Conservation (phyloP, 2,329 filamentous ascomycete species). For the Calonectria pauciramosa region DNA sequence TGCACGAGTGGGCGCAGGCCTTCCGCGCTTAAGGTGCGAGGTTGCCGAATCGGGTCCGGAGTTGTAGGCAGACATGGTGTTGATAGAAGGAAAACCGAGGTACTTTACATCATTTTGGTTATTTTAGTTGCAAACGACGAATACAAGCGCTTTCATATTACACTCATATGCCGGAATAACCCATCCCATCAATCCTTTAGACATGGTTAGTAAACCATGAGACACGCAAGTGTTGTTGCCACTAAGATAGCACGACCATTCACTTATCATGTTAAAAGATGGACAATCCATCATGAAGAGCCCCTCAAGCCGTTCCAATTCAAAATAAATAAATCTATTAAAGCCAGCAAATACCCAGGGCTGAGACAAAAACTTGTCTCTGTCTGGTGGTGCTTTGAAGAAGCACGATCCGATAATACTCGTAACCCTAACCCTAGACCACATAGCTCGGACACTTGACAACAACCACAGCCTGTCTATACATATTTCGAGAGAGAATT, state of each 20-base stretch:
- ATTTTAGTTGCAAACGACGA: not conserved
- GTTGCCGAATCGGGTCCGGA: not conserved
- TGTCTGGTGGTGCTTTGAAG: no score
- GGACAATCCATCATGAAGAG: no score
- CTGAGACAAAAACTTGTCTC: no score
- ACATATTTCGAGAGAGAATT: not conserved
- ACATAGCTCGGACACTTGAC: not conserved
- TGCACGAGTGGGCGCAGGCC: constrained; percentile 94
- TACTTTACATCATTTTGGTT: not conserved
- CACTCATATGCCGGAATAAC: not conserved
- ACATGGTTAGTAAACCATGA: no score
- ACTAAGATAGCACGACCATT: no score
- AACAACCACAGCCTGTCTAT: not conserved
- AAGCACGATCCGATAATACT: not conserved
- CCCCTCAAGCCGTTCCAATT: no score
- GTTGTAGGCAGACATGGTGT: constrained; percentile 3
- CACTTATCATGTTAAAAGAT: no score
- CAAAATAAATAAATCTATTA: no score
- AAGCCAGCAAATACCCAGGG: no score
- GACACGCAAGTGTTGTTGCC: no score
- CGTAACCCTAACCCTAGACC: not conserved
- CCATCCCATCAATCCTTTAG: no score
- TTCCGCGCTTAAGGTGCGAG: constrained; percentile 74
- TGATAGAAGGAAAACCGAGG: not conserved
- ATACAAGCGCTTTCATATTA: not conserved